Base-by-base conservation (phyloP, 2,329 filamentous ascomycete species). In the Lecanicillium sp. region DNA sequence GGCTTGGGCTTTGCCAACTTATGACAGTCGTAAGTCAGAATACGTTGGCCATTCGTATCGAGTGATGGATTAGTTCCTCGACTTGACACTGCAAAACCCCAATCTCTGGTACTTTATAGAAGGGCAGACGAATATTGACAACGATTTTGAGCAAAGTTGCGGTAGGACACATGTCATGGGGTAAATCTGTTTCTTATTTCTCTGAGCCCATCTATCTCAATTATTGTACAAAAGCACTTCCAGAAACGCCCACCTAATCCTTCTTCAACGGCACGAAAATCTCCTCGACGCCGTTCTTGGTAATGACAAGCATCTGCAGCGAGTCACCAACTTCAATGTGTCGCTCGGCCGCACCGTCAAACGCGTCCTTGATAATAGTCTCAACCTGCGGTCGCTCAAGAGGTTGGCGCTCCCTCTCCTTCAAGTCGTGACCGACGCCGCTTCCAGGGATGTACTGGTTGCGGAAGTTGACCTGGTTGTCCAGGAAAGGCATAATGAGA, bases 391-490 rank as follows among this genome's bases (percentile, higher is more conserved):
- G 66, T 55, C 78, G 73, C 19, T 80, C 71, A 55, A 96, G 67
- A 37, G 85, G 84, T 54, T 80, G 70, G 44, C 75, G 73, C 59
- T 79, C 73, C 51, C 82, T 75, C 63, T 83, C 76, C 67, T 84
- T 67, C 52, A 95, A 68, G 38, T 80, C 82, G 63, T 95, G 85
- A 31, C 90, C 90, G 44, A 77, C 75, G 41, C 87, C 88, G 52
- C 85, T 90, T 33, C 83, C 85, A 9, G 90, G 88, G 40, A 92
- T 73, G 60, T 95, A 94, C 70, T 95, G 90, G 63, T 98, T 98
- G 77, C 95, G 98, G 73, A 90, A 90, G 70, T 96, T 96, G 70
- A 98, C 92, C 67, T 98, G 94, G 63, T 98, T 98, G 64, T 98
- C 92, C 56, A 98, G 68, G 73, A 98, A 98, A 2, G 92, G 92